Base-by-base conservation (phyloP, 1,284 basidiomycete genomes). In the Ustilago lituana region DNA sequence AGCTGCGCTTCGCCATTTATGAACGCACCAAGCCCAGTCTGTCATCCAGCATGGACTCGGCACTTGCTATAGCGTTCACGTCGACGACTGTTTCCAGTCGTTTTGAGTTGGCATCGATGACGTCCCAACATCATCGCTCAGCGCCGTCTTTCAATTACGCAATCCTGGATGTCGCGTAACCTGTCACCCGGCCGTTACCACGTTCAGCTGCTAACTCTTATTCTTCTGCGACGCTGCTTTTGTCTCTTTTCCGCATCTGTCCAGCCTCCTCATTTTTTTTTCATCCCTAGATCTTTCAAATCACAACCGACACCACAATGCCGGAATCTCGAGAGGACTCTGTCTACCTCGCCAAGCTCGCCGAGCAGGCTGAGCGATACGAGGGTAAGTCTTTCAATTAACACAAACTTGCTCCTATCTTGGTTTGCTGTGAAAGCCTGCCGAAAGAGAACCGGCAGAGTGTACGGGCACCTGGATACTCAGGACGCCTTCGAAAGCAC, bases 291-390 rank as follows among this genome's bases (percentile, higher is more conserved):
- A 70, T 39, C 49, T 35, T 56, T 56, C 52, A 22, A 44, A 35
- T 56, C 49, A 61, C 35, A 59, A 48, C 26, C 45, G 19, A 46
- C 39, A 19, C 62, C 58, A 79, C 49, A 48, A 81, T 81, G 79
- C 64, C 78, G 51, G 72, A 72, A 57, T 74, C 73, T 54, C 78
- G 79, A 46, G 79, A 81, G 67, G 79, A 81, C 73, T 79, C 77
- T 58, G 79, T 81, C 59, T 81, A 81, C 76, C 78, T 81, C 36
- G 80, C 80, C 77, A 82, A 82, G 79, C 78, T 82, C 68, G 80
- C 80, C 54, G 80, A 82, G 76, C 80, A 82, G 70, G 80, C 80
- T 58, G 80, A 82, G 76, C 80, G 80, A 45, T 82, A 82, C 70
- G 80, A 82, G 74, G 77, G 77, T 79, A 66, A 76, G 76, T 76